phyloP scores from a whole-genome alignment of 148 eudicot species.

The Diospyros kaki region DNA sequence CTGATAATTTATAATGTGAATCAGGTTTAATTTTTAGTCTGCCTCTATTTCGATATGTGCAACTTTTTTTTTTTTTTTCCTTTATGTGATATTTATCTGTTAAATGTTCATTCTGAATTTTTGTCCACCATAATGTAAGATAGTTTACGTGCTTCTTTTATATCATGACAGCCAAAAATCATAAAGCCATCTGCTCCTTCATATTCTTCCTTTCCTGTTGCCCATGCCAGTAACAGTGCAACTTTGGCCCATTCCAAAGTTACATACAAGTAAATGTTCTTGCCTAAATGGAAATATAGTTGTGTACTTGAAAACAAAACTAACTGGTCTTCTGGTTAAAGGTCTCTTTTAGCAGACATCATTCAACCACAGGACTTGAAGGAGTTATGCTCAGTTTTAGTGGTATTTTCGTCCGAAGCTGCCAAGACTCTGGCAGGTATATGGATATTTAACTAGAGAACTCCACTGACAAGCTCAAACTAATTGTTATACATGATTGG shows the following conservation, averaged over 20 bases:
- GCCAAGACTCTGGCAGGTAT: conserved; percentile 82
- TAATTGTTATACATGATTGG: background rate
- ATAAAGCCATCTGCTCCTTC: conserved; percentile 53
- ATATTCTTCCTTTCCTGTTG: conserved; percentile 38
- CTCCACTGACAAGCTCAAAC: conserved; percentile 11
- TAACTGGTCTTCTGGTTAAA: conserved; percentile 30
- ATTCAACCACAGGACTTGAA: conserved; percentile 90
- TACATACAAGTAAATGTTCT: conserved; percentile 60
- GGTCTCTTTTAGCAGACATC: conserved; percentile 93
- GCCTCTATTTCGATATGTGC: background rate
- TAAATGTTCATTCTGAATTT: background rate
- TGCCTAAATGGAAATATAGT: conserved; percentile 1
- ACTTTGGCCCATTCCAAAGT: conserved; percentile 58
- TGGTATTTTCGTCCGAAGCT: conserved; percentile 76
- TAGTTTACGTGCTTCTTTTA: background rate
- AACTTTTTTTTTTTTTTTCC: background rate
- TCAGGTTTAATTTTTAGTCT: conserved; percentile 6
- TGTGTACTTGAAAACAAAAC: conserved; percentile 14
- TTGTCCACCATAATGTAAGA: background rate
- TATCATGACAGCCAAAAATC: conserved; percentile 49
- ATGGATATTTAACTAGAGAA: background rate
- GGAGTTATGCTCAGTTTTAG: conserved; percentile 92
- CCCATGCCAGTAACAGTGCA: conserved; percentile 37
- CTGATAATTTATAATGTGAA: background rate
- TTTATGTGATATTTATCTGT: background rate